A percentile compares a stretch with the other conserved stretches of the same genome.
Evolutionary conservation across 2,329 filamentous ascomycete genomes (phyloP).

Genomic region (Chaetomiaceae sp.): DNA sequence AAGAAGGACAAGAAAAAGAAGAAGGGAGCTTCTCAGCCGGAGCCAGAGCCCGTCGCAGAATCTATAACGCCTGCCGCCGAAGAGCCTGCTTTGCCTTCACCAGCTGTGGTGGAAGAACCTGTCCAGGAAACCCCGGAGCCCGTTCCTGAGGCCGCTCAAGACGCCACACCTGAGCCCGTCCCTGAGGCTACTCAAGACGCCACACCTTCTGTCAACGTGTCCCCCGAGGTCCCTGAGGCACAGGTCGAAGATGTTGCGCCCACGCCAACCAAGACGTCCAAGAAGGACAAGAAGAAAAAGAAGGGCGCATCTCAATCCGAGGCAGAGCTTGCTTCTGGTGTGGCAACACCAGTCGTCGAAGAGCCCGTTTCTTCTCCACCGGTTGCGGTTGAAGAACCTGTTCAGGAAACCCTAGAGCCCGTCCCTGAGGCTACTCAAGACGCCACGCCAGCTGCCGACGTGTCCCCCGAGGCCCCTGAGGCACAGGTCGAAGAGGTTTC

Average conservation of each 20-base stretch:
- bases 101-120: too few relatives aligned
- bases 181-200: not conserved
- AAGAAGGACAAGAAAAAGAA: slow-evolving; percentile 30
- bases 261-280: slow-evolving; percentile 19
- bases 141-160: too few relatives aligned
- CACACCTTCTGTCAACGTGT: not conserved
- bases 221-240: not conserved
- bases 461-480: not conserved
- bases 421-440: not conserved
- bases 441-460: not conserved
- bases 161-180: not conserved
- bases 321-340: not conserved
- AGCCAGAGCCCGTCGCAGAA: not conserved
- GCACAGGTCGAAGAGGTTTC: not conserved
- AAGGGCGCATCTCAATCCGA: slow-evolving; percentile 14
- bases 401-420: not conserved
- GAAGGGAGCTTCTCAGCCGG: slow-evolving; percentile 3
- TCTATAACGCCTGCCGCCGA: not conserved
- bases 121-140: too few relatives aligned
- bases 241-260: not conserved
- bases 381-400: not conserved
- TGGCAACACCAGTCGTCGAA: not conserved
- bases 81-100: not conserved
- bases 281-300: slow-evolving; percentile 36
- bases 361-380: not conserved